Percentiles rank a stretch among this genome's conserved stretches.
Evolutionary conservation across 1,284 basidiomycete genomes (phyloP).

Genomic region (Sporisorium scitamineum): DNA sequence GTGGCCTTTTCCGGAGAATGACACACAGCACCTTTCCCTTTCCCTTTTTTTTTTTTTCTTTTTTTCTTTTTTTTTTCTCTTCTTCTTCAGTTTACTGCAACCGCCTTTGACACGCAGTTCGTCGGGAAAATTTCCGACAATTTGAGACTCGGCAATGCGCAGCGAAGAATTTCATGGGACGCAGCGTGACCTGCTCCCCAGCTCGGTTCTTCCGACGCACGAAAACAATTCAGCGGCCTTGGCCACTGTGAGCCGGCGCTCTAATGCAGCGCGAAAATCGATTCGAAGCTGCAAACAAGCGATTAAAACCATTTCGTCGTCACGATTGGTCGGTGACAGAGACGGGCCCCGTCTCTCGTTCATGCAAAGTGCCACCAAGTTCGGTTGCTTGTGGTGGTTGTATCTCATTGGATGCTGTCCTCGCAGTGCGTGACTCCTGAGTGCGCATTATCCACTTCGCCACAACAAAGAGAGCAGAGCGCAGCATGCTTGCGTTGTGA

Average conservation of each 20-base stretch:
- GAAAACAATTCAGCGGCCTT: not conserved
- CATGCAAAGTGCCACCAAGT: not conserved
- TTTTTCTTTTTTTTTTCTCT: not conserved
- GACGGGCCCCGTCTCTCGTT: slow-evolving; percentile 11
- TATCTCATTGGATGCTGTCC: not conserved
- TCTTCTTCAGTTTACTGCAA: too few species aligned
- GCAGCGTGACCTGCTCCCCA: slow-evolving; percentile 15
- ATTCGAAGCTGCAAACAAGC: not conserved
- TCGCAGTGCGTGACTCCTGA: too few species aligned
- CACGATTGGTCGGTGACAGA: slow-evolving; percentile 9
- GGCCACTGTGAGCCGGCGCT: too few species aligned
- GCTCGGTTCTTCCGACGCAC: not conserved
- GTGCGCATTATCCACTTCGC: too few species aligned
- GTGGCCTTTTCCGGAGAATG: not conserved
- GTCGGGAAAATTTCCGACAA: slow-evolving; percentile 11
- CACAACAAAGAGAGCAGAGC: too few species aligned
- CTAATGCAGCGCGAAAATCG: slow-evolving; percentile 5
- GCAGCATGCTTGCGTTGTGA: too few species aligned
- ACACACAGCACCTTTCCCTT: too few species aligned
- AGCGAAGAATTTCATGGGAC: not conserved
- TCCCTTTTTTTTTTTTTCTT: not conserved
- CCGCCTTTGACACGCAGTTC: not conserved
- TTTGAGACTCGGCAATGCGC: slow-evolving; percentile 14
- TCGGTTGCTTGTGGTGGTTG: not conserved
- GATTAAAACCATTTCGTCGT: not conserved